Base-by-base conservation (phyloP, 805 yeast genomes). In the Myxozyma neglecta region DNA sequence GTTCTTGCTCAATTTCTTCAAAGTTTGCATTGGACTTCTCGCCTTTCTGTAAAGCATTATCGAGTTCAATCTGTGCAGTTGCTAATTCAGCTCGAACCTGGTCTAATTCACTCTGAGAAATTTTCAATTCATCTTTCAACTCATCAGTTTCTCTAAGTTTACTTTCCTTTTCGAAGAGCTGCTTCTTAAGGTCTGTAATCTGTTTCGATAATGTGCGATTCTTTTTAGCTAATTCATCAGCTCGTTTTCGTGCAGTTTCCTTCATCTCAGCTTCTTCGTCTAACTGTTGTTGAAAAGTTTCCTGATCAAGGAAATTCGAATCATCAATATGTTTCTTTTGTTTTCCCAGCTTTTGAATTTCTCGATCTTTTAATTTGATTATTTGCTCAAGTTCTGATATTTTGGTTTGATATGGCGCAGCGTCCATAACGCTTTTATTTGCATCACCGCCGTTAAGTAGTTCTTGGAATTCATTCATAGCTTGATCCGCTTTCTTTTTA, bases 191-290 rank as follows among this genome's bases (percentile, higher is more conserved):
- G 14, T 42, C 53, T 8, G 50, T 37, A 11, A 52, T 29, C 49
- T 53, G 45, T 18, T 39, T 51, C 16, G 43, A 46, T 16, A 60
- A 54, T n/a, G 24, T 35, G 3, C 44, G 29, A 43, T 60, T 61
- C 53, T 53, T 46, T 42, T 49, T 61, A 5, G 57, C n/a, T 9
- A 62, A 39, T 18, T 18, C 47, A n/a, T 61, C 67, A 6, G 65
- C 62, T 16, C 45, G n/a, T 36, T 46, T 48, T 44, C 61, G 49
- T 6, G 66, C 64, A 8, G 29, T 43, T 29, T 52, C 57, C n/a
- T 60, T 59, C 16, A 59, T 39, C 34, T 54, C 59, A 11, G 63
- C 60, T 47, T 64, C 66, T 16, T 53, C 59, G 14, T 57, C 52
- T 3, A 60, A 16, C 9, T 39, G 62, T 45, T 46, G 49, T 43